phyloP scores from a whole-genome alignment of 2,329 filamentous ascomycete genomes.

The Aaosphaeria pasadenensis region DNA sequence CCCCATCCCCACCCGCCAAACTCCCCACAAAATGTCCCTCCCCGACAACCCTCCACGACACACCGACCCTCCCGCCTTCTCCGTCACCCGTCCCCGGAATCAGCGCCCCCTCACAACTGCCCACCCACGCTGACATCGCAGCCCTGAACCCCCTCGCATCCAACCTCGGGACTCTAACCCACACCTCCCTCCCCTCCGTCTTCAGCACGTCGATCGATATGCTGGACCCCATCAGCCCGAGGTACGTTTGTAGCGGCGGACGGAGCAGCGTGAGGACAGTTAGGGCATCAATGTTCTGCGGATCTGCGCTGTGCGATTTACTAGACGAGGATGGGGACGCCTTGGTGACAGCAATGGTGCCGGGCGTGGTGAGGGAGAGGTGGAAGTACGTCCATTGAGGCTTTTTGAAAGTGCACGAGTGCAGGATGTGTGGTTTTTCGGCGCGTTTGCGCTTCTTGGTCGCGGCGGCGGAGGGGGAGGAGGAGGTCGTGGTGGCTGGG shows the following conservation, averaged over 20 bases:
- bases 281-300: conserved; percentile 54
- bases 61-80: conserved; percentile 11
- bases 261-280: conserved; percentile 63
- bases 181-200: conserved; percentile 13
- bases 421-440: conserved; percentile 18
- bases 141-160: conserved; percentile 23
- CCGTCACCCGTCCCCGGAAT: conserved; percentile 14
- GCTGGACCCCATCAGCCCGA: conserved; percentile 65
- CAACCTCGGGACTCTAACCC: conserved; percentile 21
- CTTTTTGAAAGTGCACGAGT: conserved; percentile 38
- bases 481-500: conserved; percentile 3
- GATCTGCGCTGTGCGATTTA: too few species aligned
- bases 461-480: conserved; percentile 1
- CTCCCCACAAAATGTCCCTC: conserved; percentile 9
- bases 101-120: conserved; percentile 16
- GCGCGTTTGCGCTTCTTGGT: conserved; percentile 18
- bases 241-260: conserved; percentile 63
- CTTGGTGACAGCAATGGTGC: conserved; percentile 2
- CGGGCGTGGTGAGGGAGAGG: conserved; percentile 31
- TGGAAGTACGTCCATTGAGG: conserved; percentile 43
- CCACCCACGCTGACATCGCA: conserved; percentile 23
- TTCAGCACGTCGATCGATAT: conserved; percentile 71
- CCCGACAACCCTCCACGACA: conserved; percentile 27
- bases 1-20: conserved; percentile 5
- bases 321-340: background rate